Evolutionary conservation across 805 yeast species (phyloP).

Genomic region (Ogataea populi-albae): DNA sequence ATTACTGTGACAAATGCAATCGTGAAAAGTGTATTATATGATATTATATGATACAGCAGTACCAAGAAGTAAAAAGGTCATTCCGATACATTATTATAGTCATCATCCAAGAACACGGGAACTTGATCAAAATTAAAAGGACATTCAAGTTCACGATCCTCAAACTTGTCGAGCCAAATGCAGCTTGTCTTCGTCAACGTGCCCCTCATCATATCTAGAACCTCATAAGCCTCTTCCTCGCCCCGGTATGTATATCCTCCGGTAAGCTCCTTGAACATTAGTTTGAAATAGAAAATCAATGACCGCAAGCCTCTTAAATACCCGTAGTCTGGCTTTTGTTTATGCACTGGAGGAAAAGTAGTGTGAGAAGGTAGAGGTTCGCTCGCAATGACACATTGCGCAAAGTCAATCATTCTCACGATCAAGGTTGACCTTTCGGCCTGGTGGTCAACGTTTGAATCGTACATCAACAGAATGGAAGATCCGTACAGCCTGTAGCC

Average conservation of each 20-base stretch:
- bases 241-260: slow-evolving; percentile 31
- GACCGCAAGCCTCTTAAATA: slow-evolving; percentile 78
- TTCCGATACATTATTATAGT: slow-evolving; percentile 31
- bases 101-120: slow-evolving; percentile 23
- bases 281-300: slow-evolving; percentile 62
- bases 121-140: slow-evolving; percentile 24
- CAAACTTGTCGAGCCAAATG: slow-evolving; percentile 36
- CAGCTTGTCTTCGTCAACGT: slow-evolving; percentile 22
- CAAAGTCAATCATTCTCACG: slow-evolving; percentile 91
- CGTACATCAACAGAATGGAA: slow-evolving; percentile 84
- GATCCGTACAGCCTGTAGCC: slow-evolving; percentile 93
- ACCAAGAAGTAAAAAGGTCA: slow-evolving; percentile 8
- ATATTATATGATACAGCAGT: slow-evolving; percentile 6
- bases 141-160: slow-evolving; percentile 23
- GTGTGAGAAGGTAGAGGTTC: slow-evolving; percentile 42
- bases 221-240: slow-evolving; percentile 18
- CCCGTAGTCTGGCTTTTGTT: slow-evolving; percentile 69
- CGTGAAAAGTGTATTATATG: too few relatives aligned
- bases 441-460: slow-evolving; percentile 45
- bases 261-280: slow-evolving; percentile 56
- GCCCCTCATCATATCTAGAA: slow-evolving; percentile 16
- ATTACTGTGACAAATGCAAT: slow-evolving; percentile 23
- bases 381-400: slow-evolving; percentile 79
- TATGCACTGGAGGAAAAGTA: slow-evolving; percentile 71
- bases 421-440: slow-evolving; percentile 24